These are phyloP conservation scores for Neurospora sp. DNA, from an alignment of 2,329 filamentous ascomycete species.

Conservation along the genomic window DNA sequence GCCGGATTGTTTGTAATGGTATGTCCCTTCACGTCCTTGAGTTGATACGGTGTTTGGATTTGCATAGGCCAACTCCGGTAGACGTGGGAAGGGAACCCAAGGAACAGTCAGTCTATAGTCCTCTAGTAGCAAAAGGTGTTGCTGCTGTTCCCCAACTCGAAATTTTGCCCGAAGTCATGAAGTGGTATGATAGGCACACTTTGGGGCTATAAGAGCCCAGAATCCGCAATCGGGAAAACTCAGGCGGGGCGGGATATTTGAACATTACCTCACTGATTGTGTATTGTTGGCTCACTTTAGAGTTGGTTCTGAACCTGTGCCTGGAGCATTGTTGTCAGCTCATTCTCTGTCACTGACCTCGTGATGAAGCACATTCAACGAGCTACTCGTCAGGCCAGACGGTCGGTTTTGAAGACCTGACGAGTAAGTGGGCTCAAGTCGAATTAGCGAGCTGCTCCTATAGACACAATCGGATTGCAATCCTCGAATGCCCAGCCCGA, in stretches of 20 bases:
- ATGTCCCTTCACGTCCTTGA: no score
- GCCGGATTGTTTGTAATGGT: no score
- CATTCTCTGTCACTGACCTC: neutral
- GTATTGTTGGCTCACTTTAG: neutral
- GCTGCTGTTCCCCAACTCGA: neutral
- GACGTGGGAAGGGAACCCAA: neutral
- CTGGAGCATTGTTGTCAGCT: neutral
- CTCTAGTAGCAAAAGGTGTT: neutral
- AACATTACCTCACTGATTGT: neutral
- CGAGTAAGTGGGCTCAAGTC: no score
- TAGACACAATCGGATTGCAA: neutral
- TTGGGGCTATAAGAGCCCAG: neutral
- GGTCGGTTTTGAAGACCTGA: no score
- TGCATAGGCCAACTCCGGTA: neutral
- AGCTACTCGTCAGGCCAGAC: no score
- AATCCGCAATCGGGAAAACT: neutral
- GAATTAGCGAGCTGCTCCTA: no score
- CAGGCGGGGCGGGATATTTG: neutral
- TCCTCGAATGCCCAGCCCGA: neutral
- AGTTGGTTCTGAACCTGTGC: neutral
- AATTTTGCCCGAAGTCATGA: neutral
- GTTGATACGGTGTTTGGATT: neutral
- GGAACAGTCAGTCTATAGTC: neutral
- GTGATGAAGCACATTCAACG: no score
- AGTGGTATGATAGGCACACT: neutral